Percentiles rank a stretch among this genome's conserved stretches.
These are phyloP conservation scores for Echeveria elegans DNA, from an alignment of 164 flowering plant genomes.

Conservation along the genomic window DNA sequence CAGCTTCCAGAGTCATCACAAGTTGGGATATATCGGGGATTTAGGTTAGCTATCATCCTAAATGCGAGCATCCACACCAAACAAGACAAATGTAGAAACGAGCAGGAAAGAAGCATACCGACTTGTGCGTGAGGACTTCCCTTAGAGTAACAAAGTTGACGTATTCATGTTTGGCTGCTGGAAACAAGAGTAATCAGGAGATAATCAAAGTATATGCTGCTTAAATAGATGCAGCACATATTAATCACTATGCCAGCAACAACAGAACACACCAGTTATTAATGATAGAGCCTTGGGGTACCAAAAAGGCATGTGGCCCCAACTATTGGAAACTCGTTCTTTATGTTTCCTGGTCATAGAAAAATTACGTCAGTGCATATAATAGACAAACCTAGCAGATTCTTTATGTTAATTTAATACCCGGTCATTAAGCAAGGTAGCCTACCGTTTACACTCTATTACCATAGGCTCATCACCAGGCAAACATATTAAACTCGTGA, in stretches of 20 bases:
- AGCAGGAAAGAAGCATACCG: background rate
- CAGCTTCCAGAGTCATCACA: background rate
- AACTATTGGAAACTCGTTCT: constrained; percentile 26
- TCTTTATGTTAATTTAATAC: background rate
- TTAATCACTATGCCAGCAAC: background rate
- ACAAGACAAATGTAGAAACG: background rate
- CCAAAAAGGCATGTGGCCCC: constrained; percentile 51
- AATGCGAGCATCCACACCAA: background rate
- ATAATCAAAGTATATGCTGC: background rate
- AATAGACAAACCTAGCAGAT: background rate
- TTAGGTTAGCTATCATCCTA: background rate
- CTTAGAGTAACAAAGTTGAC: background rate
- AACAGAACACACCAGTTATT: constrained; percentile 41
- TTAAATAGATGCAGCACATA: background rate
- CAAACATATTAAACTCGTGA: constrained; percentile 39
- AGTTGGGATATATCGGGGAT: background rate
- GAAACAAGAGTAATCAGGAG: background rate
- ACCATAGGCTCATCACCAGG: constrained; percentile 37
- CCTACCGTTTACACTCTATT: constrained; percentile 35
- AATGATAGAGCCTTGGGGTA: constrained; percentile 52
- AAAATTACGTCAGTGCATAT: background rate
- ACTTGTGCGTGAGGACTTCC: background rate
- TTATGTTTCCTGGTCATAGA: constrained; percentile 23
- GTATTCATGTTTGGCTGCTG: background rate
- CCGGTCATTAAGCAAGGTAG: constrained; percentile 1